Evolutionary conservation across 2,329 filamentous ascomycete genomes (phyloP), one percentile per base, ranked within the genome.

Genomic region (Orbilia javanica): DNA sequence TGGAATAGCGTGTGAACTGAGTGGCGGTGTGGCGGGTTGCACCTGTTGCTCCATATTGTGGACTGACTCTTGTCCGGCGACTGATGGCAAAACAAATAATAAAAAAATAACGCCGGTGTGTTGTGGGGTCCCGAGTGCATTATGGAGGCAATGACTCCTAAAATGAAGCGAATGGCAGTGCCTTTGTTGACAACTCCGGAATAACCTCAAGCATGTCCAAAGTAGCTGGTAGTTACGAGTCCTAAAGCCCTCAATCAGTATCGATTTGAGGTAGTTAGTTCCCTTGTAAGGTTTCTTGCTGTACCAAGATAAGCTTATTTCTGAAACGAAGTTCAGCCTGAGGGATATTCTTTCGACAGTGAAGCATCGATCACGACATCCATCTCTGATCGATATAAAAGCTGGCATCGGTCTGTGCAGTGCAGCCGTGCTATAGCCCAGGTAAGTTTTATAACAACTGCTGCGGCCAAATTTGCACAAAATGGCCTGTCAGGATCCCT

Each of bases 241-340:
- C 2, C 34, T 13, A 39, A 39, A 10, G 39, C 13, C 15, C 7
- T 2, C 39, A n/a, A 18, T n/a, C 31, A 34, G 10, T 4, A 44
- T 44, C 15, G 11, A 44, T 48, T 18, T 22, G 44, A 48, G 44
- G 18, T 20, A 48, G 44, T 22, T 34, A 15, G 15, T 15, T 34
- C 18, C 25, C 20, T 13, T n/a, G 27, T 27, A 22, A 20, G 25
- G 25, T 34, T 20, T 25, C 2, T 31, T 42, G 15, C 10, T 36
- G 29, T 2, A 57, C 52, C 31, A 27, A 60, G 34, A 48, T 48
- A 48, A 64, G 60, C 60, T 64, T 64, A 34, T 46, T 64, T 64
- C 22, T 64, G 60, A 48, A 48, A 64, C 55, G 34, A 42, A 20
- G 55, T 39, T 42, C 29, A 36, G 52, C n/a, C 31, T 60, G 55